Percentiles rank a stretch among this genome's conserved stretches.
Conservation (phyloP, 164 flowering plant species). For the Echeveria elegans region DNA sequence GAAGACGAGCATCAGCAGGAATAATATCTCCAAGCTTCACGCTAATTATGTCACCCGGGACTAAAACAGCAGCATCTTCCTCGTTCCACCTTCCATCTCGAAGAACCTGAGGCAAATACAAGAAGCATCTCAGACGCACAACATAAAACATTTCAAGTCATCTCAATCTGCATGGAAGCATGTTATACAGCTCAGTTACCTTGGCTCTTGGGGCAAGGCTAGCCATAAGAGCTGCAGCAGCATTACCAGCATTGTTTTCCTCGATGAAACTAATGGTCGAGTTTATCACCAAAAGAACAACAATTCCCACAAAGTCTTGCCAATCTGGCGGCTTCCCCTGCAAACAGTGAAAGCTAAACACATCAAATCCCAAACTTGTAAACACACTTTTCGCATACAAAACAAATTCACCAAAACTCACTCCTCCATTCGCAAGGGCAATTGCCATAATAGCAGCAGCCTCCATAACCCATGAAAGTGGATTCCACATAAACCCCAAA, state of each 20-base stretch:
- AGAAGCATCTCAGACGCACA: not conserved
- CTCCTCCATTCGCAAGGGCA: conserved; percentile 89
- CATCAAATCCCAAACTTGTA: not conserved
- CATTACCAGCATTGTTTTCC: conserved; percentile 89
- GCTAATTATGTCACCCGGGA: conserved; percentile 77
- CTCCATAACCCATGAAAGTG: conserved; percentile 93
- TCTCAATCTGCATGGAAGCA: not conserved
- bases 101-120: conserved; percentile 36
- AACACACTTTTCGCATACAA: not conserved
- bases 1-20: conserved; percentile 80
- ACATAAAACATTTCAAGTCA: too few relatives aligned
- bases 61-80: conserved; percentile 70
- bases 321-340: conserved; percentile 86
- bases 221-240: conserved; percentile 94
- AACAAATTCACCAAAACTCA: conserved; percentile 21
- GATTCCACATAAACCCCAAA: conserved; percentile 92
- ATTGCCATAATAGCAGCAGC: conserved; percentile 88
- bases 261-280: conserved; percentile 86
- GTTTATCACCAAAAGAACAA: conserved; percentile 59
- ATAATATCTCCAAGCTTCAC: conserved; percentile 85
- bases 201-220: conserved; percentile 81
- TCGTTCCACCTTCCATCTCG: conserved; percentile 75
- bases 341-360: conserved; percentile 3
- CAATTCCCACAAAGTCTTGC: conserved; percentile 89
- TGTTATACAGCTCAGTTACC: conserved; percentile 23